A percentile compares a stretch with the other conserved stretches of the same genome.
phyloP scores from a whole-genome alignment of 2,329 filamentous ascomycete genomes.

The Sodiomyces alkalinus region DNA sequence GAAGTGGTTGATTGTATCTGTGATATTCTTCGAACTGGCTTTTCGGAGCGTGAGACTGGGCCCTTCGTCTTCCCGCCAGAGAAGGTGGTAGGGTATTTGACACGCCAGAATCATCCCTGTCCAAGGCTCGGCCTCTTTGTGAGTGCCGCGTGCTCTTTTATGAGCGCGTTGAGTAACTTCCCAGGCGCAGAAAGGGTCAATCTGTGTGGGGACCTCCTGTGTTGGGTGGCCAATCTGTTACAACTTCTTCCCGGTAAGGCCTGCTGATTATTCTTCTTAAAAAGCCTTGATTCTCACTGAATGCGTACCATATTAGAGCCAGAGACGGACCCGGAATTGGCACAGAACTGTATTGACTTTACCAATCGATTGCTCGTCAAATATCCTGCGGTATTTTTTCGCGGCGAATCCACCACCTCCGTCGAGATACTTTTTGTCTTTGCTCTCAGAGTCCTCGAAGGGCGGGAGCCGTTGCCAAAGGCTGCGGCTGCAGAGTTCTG shows the following conservation, averaged over 20 bases:
- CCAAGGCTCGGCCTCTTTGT: slow-evolving; percentile 55
- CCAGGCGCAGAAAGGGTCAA: slow-evolving; percentile 25
- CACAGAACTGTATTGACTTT: slow-evolving; percentile 62
- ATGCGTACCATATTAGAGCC: slow-evolving; percentile 24
- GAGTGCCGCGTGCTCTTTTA: slow-evolving; percentile 55
- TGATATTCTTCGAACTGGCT: slow-evolving; percentile 56
- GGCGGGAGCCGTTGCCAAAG: slow-evolving; percentile 62
- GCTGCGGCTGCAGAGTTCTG: slow-evolving; percentile 60
- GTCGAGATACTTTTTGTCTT: slow-evolving; percentile 59
- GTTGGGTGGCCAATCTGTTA: slow-evolving; percentile 48
- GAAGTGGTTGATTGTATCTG: slow-evolving; percentile 62
- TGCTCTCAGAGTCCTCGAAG: slow-evolving; percentile 52
- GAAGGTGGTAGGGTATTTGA: slow-evolving; percentile 51
- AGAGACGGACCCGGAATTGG: slow-evolving; percentile 52
- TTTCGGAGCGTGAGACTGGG: slow-evolving; percentile 57
- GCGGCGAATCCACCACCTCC: slow-evolving; percentile 35
- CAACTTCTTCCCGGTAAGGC: background rate
- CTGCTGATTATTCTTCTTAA: too few species aligned
- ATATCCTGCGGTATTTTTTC: slow-evolving; percentile 45
- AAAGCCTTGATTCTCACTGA: too few species aligned
- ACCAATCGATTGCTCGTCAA: slow-evolving; percentile 47
- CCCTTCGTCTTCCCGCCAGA: slow-evolving; percentile 61
- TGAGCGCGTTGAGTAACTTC: slow-evolving; percentile 39
- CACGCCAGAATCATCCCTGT: slow-evolving; percentile 40
- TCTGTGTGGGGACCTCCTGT: slow-evolving; percentile 37